phyloP scores from a whole-genome alignment of 2,329 filamentous ascomycete genomes.

The Pleurostoma richardsiae region DNA sequence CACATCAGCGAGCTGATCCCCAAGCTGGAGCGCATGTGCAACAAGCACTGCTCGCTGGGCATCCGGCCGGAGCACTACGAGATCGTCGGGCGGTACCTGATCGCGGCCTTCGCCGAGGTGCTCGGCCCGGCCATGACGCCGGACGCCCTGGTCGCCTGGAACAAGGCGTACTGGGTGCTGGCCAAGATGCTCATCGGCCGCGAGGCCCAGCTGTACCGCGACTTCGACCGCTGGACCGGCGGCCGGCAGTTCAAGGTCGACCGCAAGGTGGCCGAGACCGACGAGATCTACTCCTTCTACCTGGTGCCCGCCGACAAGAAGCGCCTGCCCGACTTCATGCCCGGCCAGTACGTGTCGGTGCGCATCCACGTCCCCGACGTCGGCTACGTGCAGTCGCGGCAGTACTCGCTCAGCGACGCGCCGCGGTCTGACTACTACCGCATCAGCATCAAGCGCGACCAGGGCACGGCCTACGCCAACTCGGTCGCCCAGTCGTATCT shows the following conservation, averaged over 20 bases:
- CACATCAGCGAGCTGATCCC: slow-evolving; percentile 49
- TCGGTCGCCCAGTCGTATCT: slow-evolving; percentile 37
- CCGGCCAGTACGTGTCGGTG: slow-evolving; percentile 70
- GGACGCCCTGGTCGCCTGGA: slow-evolving; percentile 63
- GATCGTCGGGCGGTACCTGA: slow-evolving; percentile 64
- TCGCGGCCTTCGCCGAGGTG: slow-evolving; percentile 62
- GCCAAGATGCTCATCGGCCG: slow-evolving; percentile 66
- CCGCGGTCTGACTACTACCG: slow-evolving; percentile 59
- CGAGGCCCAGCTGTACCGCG: slow-evolving; percentile 58
- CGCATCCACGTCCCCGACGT: slow-evolving; percentile 50
- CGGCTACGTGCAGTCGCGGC: slow-evolving; percentile 59
- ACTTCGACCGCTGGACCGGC: slow-evolving; percentile 56
- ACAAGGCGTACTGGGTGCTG: slow-evolving; percentile 66
- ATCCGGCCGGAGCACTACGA: slow-evolving; percentile 66
- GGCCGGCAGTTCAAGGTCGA: slow-evolving; percentile 65
- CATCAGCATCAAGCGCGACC: slow-evolving; percentile 66
- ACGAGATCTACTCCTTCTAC: slow-evolving; percentile 67
- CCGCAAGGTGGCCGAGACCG: slow-evolving; percentile 60
- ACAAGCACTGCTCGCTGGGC: slow-evolving; percentile 69
- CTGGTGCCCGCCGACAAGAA: slow-evolving; percentile 57
- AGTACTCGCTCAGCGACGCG: slow-evolving; percentile 68
- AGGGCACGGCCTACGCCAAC: slow-evolving; percentile 39
- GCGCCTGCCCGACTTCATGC: slow-evolving; percentile 57
- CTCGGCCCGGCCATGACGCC: slow-evolving; percentile 62
- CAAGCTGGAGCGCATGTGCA: slow-evolving; percentile 53